These are phyloP conservation scores for Chenopodium suecicum DNA, from an alignment of 148 eudicot genomes.

Conservation along the genomic window DNA sequence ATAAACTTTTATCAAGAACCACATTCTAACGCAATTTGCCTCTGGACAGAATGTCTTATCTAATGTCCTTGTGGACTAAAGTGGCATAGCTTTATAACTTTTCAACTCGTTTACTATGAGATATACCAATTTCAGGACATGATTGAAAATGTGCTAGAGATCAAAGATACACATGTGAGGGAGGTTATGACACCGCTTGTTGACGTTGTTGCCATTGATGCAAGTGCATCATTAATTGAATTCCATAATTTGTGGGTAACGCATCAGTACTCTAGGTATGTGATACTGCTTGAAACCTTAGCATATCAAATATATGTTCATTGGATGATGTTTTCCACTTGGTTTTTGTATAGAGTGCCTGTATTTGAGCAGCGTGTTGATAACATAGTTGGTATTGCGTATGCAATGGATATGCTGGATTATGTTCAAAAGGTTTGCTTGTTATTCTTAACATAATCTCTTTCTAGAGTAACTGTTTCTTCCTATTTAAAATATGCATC, in stretches of 20 bases:
- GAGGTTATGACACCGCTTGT: slow-evolving; percentile 99
- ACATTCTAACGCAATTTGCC: not conserved
- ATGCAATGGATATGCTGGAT: slow-evolving; percentile 98
- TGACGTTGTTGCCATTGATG: slow-evolving; percentile 97
- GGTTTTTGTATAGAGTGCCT: slow-evolving; percentile 64
- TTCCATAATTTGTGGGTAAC: slow-evolving; percentile 87
- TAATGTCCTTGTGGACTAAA: not conserved
- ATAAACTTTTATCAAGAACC: not conserved
- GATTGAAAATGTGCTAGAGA: slow-evolving; percentile 98
- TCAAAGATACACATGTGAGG: slow-evolving; percentile 94
- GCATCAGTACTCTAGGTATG: slow-evolving; percentile 94
- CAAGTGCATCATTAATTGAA: slow-evolving; percentile 87
- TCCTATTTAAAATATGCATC: slow-evolving; percentile 29
- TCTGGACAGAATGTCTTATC: not conserved
- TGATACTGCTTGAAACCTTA: not conserved
- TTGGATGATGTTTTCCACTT: slow-evolving; percentile 16
- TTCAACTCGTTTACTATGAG: not conserved
- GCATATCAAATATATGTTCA: slow-evolving; percentile 9
- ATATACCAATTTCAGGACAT: slow-evolving; percentile 65
- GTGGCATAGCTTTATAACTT: not conserved
- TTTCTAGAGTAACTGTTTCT: slow-evolving; percentile 13
- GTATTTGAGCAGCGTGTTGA: slow-evolving; percentile 96
- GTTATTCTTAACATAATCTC: slow-evolving; percentile 13
- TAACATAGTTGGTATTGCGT: slow-evolving; percentile 95
- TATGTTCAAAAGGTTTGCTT: slow-evolving; percentile 73